Percentiles rank a stretch among this genome's conserved stretches.
Conservation (phyloP, 148 eudicot genomes). For the Rhododendron henanense region DNA sequence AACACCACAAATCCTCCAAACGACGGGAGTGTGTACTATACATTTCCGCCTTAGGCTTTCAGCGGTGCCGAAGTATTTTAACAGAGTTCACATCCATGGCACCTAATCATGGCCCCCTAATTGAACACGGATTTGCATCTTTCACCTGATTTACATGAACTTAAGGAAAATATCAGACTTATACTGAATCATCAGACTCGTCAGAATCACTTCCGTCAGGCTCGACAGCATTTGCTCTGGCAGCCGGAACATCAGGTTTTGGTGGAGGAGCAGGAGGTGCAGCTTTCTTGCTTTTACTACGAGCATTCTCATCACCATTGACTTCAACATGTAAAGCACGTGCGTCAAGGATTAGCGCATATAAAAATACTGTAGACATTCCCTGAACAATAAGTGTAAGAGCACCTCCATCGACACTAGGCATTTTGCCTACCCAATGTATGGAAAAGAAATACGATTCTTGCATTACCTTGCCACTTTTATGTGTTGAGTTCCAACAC, state of each 20-base stretch:
- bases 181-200: constrained; percentile 76
- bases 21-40: not conserved
- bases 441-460: not conserved
- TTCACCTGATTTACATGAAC: not conserved
- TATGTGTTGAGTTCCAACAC: not conserved
- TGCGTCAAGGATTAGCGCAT: constrained; percentile 47
- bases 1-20: not conserved
- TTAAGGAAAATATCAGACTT: not conserved
- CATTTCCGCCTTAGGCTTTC: not conserved
- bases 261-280: constrained; percentile 51
- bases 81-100: not conserved
- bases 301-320: constrained; percentile 51
- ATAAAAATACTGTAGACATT: not conserved
- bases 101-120: not conserved
- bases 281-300: constrained; percentile 48
- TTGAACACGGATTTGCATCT: not conserved
- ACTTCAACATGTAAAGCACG: constrained; percentile 43
- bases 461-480: not conserved
- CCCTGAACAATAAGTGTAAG: not conserved
- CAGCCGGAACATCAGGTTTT: constrained; percentile 46
- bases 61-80: not conserved
- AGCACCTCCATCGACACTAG: not conserved
- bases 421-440: not conserved
- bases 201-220: constrained; percentile 81
- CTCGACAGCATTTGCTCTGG: constrained; percentile 50